phyloP scores from a whole-genome alignment of 2,329 filamentous ascomycete species.

The Massarina eburnea region DNA sequence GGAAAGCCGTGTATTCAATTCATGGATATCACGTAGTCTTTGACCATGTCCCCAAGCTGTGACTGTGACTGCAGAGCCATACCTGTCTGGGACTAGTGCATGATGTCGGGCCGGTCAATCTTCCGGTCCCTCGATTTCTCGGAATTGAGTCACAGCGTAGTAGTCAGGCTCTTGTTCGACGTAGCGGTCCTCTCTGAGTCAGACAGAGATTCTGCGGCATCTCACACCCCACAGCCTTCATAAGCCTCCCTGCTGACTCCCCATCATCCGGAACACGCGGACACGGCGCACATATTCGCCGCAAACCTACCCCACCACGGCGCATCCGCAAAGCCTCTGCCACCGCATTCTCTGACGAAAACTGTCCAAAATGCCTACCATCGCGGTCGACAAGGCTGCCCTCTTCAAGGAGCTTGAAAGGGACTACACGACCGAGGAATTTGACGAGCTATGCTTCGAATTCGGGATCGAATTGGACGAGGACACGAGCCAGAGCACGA shows the following conservation, averaged over 20 bases:
- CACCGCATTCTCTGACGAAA: constrained; percentile 5
- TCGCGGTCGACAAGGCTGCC: constrained; percentile 92
- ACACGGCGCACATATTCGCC: neutral
- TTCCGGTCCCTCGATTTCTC: constrained; percentile 4
- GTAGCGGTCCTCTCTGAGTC: too few relatives aligned
- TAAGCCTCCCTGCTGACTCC: too few relatives aligned
- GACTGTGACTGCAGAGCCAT: neutral
- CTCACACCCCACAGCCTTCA: too few relatives aligned
- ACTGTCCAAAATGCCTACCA: constrained; percentile 79
- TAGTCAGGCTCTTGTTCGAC: too few relatives aligned
- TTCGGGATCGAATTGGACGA: constrained; percentile 98
- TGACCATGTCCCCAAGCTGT: too few relatives aligned
- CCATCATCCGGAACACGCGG: too few relatives aligned
- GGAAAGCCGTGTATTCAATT: constrained; percentile 5
- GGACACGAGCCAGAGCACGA: constrained; percentile 55
- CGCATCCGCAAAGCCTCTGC: constrained; percentile 12
- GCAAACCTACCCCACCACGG: constrained; percentile 35
- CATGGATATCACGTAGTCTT: constrained; percentile 2
- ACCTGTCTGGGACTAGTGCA: neutral
- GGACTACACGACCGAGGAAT: constrained; percentile 90
- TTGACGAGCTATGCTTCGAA: constrained; percentile 97
- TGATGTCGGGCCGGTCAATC: constrained; percentile 1
- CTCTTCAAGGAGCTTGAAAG: constrained; percentile 91
- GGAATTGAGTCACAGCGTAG: constrained; percentile 5
- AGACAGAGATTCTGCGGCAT: neutral